phyloP scores from a whole-genome alignment of 306 rosid species.

The Sesbania bispinosa region DNA sequence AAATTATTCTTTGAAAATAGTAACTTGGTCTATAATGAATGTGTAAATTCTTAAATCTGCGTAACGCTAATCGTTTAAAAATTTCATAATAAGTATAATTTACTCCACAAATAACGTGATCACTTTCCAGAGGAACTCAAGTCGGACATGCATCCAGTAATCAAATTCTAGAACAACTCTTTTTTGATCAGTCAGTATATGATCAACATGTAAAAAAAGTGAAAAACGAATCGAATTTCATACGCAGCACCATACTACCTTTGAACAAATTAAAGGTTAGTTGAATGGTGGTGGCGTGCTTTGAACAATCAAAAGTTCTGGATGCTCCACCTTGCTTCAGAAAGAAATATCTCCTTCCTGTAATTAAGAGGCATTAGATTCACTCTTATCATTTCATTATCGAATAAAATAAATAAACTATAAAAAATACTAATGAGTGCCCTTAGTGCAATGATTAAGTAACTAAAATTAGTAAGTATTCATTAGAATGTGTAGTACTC shows the following conservation, averaged over 20 bases:
- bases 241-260: neutral
- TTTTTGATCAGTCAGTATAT: neutral
- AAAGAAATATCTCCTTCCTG: constrained; percentile 12
- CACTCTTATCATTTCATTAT: constrained; percentile 35
- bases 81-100: no score
- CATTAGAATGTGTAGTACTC: no score
- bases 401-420: no score
- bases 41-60: no score
- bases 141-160: neutral
- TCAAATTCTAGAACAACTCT: neutral
- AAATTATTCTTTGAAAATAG: no score
- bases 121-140: no score
- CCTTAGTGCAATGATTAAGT: no score
- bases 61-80: no score
- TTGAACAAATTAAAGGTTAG: neutral
- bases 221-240: constrained; percentile 9
- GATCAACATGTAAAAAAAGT: neutral
- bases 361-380: constrained; percentile 31
- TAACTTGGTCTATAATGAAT: no score
- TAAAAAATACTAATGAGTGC: no score
- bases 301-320: neutral
- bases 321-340: neutral
- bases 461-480: no score
- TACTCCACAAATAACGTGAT: no score
- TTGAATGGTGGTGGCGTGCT: constrained; percentile 2